These are phyloP conservation scores for Fusarium liriodendri DNA, from an alignment of 2,329 filamentous ascomycete genomes.

Conservation along the genomic window DNA sequence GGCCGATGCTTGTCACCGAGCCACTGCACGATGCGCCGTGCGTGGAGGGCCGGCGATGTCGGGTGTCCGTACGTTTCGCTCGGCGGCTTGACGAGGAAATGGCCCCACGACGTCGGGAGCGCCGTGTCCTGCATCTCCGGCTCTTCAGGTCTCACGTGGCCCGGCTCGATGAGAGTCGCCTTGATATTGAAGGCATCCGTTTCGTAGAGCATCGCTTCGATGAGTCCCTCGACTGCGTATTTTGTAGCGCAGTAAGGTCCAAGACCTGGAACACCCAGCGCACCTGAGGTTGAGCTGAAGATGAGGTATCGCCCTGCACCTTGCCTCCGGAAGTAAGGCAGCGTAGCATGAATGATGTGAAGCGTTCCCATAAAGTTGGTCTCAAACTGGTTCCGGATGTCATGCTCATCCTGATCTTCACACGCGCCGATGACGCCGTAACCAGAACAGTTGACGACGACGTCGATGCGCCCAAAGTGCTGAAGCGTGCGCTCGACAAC, in stretches of 20 bases:
- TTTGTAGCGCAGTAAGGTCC: slow-evolving; percentile 97
- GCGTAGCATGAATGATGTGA: slow-evolving; percentile 88
- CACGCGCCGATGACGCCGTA: slow-evolving; percentile 96
- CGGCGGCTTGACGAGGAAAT: slow-evolving; percentile 89
- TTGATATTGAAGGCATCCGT: slow-evolving; percentile 92
- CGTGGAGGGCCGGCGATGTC: slow-evolving; percentile 87
- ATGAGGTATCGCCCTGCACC: slow-evolving; percentile 87
- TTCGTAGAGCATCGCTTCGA: slow-evolving; percentile 97
- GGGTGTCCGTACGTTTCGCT: slow-evolving; percentile 83
- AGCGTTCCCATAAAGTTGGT: slow-evolving; percentile 97
- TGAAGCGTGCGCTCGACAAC: slow-evolving; percentile 78
- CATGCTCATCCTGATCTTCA: slow-evolving; percentile 96
- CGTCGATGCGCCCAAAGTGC: slow-evolving; percentile 84
- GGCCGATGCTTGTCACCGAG: slow-evolving; percentile 86
- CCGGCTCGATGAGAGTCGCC: slow-evolving; percentile 91
- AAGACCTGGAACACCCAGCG: slow-evolving; percentile 91
- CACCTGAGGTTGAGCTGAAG: slow-evolving; percentile 92
- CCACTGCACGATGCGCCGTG: slow-evolving; percentile 93
- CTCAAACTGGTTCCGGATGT: slow-evolving; percentile 95
- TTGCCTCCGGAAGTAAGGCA: slow-evolving; percentile 87
- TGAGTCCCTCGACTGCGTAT: slow-evolving; percentile 94
- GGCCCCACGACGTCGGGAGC: slow-evolving; percentile 84
- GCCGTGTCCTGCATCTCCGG: slow-evolving; percentile 62
- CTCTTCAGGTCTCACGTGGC: slow-evolving; percentile 88
- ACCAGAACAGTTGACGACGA: slow-evolving; percentile 93